Base-by-base conservation (phyloP, 768 basidiomycete species). In the Chlorophyllum brunneum region DNA sequence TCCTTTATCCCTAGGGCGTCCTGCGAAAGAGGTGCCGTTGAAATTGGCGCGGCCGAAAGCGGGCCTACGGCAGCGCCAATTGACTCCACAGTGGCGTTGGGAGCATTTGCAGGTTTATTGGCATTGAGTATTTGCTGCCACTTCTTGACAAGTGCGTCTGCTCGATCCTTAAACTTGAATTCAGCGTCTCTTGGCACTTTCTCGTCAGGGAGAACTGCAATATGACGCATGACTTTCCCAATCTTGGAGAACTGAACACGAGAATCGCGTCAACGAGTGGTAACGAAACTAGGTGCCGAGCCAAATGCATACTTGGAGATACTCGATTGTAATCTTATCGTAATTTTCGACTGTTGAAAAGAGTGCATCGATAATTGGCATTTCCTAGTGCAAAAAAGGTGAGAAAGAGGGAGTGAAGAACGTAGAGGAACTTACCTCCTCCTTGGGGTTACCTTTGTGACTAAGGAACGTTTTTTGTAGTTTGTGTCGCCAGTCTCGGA, bases 401-500 rank as follows among this genome's bases (percentile, higher is more conserved):
- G 13, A 44, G 20, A 58, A 30, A 44, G 15, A 30, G 18, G 23
- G 54, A 47, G 45, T 3, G 29, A 57, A 23, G 9, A 40, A 23
- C 23, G 37, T 27, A 49, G n/a, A 45, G 48, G 20, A 20, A 69
- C 76, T 48, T 58, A 90, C 88, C 58, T 84, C 83, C 8, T 80
- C 78, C 59, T 81, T 84, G 4, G 89, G 86, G 6, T 74, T 56
- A 5, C 70, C 69, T 67, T 85, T 85, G 58, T 71, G 79, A 58
- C 83, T 82, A 47, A 95, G 64, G 72, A 93, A 88, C 0, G 82
- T 88, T 67, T 92, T 88, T 70, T 98, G 94, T 2, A 97, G 78
- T 67, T 83, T 88, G 67, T 95, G 92, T 58, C 95, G 77, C 93
- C 94, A 95, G 53, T 90, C 88, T 63, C 88, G 85, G 60, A 95